A percentile compares a stretch with the other conserved stretches of the same genome.
Evolutionary conservation across 306 rosid species (phyloP).

Genomic region (Prunus dulcis): DNA sequence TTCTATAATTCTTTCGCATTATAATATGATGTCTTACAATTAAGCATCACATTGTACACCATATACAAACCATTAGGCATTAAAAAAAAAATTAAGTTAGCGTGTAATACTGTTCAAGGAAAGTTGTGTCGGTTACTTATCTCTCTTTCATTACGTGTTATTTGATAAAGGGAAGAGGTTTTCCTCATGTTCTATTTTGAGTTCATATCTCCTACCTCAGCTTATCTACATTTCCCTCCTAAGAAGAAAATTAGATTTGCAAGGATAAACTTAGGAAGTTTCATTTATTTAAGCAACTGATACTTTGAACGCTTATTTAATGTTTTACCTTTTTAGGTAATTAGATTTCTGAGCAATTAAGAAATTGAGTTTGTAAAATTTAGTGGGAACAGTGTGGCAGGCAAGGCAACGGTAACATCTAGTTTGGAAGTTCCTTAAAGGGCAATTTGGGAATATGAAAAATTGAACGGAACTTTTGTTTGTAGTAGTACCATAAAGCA

Average conservation of each 20-base stretch:
- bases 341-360: constrained; percentile 1
- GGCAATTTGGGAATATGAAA: constrained; percentile 49
- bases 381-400: constrained; percentile 36
- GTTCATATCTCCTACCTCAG: neutral
- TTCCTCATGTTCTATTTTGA: neutral
- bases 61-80: neutral
- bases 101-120: too few species aligned
- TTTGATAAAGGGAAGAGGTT: neutral
- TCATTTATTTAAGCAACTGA: neutral
- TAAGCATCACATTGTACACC: neutral
- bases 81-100: too few species aligned
- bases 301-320: neutral
- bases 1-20: neutral
- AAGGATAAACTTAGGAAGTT: neutral
- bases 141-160: too few species aligned
- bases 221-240: neutral
- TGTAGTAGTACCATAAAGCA: constrained; percentile 8
- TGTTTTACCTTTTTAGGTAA: constrained; percentile 1
- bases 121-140: too few species aligned
- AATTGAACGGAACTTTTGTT: constrained; percentile 62
- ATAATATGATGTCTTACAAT: neutral
- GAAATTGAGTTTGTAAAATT: constrained; percentile 29
- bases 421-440: constrained; percentile 77
- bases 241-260: neutral
- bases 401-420: constrained; percentile 92